Conservation (phyloP, 441 rosid species). For the Daphne laureola region DNA sequence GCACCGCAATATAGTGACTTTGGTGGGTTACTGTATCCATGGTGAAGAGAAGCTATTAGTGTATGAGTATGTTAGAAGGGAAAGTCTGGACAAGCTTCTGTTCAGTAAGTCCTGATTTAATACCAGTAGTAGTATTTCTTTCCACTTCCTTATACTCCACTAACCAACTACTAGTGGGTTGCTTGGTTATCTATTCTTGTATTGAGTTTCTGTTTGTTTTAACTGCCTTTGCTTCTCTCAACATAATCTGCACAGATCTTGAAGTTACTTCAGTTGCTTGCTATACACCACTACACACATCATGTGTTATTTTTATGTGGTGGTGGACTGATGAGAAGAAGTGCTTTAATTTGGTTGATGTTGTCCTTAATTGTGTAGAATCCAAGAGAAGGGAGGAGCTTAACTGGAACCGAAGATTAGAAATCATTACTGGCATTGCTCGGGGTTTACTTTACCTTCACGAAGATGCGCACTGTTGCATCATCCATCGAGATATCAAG, state of each 20-base stretch:
- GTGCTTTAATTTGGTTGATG: not conserved
- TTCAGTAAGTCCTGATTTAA: slow-evolving; percentile 52
- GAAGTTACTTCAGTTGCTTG: too few species aligned
- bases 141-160: not conserved
- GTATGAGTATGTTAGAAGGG: slow-evolving; percentile 63
- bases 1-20: slow-evolving; percentile 75
- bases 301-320: too few species aligned
- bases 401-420: slow-evolving; percentile 63
- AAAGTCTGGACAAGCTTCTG: slow-evolving; percentile 78
- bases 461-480: slow-evolving; percentile 60
- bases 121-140: not conserved
- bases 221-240: too few species aligned
- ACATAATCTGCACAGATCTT: too few species aligned
- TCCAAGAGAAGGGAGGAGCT: slow-evolving; percentile 33
- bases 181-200: too few species aligned
- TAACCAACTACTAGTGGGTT: too few species aligned
- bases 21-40: slow-evolving; percentile 67
- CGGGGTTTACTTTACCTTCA: slow-evolving; percentile 79
- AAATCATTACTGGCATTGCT: slow-evolving; percentile 60
- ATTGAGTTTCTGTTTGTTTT: not conserved
- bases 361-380: slow-evolving; percentile 36
- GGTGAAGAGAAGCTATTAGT: slow-evolving; percentile 70
- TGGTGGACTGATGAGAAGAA: too few species aligned
- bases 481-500: slow-evolving; percentile 82
- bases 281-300: too few species aligned